Percentiles rank a stretch among this genome's conserved stretches.
These are phyloP conservation scores for Schizosaccharomyces lindneri DNA, from an alignment of 805 yeast genomes.

Conservation along the genomic window DNA sequence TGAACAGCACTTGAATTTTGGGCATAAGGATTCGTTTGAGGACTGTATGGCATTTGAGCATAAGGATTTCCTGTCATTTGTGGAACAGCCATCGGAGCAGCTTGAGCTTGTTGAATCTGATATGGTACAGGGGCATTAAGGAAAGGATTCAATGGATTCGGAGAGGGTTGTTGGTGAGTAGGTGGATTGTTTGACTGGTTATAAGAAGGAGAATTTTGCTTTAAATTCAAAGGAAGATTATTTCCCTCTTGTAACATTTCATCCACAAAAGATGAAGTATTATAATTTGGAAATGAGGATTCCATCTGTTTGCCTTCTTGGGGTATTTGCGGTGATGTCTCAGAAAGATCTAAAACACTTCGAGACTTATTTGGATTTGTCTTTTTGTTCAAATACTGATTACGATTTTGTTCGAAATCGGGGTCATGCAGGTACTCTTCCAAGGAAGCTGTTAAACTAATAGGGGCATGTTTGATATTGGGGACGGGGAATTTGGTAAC, in stretches of 20 bases:
- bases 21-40: too few species aligned
- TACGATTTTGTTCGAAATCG: constrained; percentile 53
- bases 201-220: neutral
- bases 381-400: constrained; percentile 51
- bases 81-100: too few species aligned
- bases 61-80: too few species aligned
- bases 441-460: constrained; percentile 63
- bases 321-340: neutral
- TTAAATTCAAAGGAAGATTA: constrained; percentile 2
- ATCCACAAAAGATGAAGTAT: neutral
- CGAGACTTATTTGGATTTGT: neutral
- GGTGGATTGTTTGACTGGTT: neutral
- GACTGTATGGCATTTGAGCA: too few species aligned
- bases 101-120: too few species aligned
- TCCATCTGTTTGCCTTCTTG: neutral
- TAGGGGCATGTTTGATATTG: constrained; percentile 89
- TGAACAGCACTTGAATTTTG: too few species aligned
- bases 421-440: constrained; percentile 79
- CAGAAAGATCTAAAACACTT: too few species aligned
- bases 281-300: neutral
- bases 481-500: constrained; percentile 82
- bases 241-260: neutral
- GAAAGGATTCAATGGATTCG: too few species aligned
- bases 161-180: too few species aligned
- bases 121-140: too few species aligned